Evolutionary conservation across 139 green algal species (phyloP), one percentile per base, ranked within the genome.

Genomic region (Chlorella sp.): DNA sequence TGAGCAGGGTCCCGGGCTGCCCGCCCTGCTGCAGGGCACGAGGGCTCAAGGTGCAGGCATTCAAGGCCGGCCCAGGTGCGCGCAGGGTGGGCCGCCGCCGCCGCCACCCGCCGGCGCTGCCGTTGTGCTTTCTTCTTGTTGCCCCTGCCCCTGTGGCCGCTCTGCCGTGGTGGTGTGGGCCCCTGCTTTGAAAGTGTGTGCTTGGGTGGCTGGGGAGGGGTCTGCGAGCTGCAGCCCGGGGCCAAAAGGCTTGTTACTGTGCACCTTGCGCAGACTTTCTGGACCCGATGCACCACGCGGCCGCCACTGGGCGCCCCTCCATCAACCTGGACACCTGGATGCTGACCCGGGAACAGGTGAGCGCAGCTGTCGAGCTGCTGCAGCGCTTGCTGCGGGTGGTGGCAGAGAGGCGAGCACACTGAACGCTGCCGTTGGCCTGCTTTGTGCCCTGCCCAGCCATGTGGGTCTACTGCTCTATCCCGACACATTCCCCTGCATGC

Each of bases 311-410:
- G 3, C 86, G 91, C 8, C 89, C 93, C 65, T 94, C 87, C 9
- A 84, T 95, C 43, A 98, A 97, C 76, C 81, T 98, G 8, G 95
- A 98, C 87, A 93, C 91, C 44, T 98, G 92, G 93, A 95, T 98
- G 90, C 78, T 96, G 28, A 88, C 54, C 44, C 85, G 85, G 56
- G 87, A 95, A 76, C 76, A 91, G 72, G 65, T 73, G 34, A 3
- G 1, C n/a, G 65, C 65, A 43, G 65, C n/a, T 73, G 65, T 34
- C 30, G 34, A 16, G 34, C 26, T 43, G 65, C 65, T 32, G 28
- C 5, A n/a, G n/a, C n/a, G n/a, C n/a, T n/a, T 60, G 51, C 13
- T 60, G 51, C 8, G 8, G 46, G n/a, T n/a, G n/a, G n/a, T n/a
- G n/a, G n/a, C n/a, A n/a, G n/a, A n/a, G n/a, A n/a, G n/a, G n/a